These are phyloP conservation scores for Irpex sp. DNA, from an alignment of 1,284 basidiomycete species.

Conservation along the genomic window DNA sequence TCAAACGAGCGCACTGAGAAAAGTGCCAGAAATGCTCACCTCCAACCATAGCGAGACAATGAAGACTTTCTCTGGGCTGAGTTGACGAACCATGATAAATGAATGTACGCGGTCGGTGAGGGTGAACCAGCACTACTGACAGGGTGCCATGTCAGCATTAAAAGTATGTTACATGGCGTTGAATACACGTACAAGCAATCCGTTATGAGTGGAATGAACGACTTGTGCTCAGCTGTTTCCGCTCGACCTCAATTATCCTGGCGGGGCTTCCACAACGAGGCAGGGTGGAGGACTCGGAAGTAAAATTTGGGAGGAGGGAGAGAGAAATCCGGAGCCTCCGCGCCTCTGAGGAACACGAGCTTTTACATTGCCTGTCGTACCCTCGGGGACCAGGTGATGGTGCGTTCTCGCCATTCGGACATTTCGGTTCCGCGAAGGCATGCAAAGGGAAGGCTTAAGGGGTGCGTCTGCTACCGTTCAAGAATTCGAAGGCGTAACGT, in stretches of 20 bases:
- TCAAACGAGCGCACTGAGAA: neutral
- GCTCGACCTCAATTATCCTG: neutral
- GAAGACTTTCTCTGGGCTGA: conserved; percentile 13
- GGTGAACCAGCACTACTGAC: neutral
- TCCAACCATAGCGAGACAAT: conserved; percentile 15
- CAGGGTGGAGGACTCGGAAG: neutral
- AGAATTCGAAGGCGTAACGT: neutral
- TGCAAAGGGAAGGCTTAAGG: too few species aligned
- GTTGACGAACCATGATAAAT: conserved; percentile 10
- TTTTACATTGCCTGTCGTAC: neutral
- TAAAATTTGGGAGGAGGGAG: neutral
- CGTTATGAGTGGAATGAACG: neutral
- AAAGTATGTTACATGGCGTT: neutral
- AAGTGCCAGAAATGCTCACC: conserved; percentile 3
- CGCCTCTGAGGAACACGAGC: neutral
- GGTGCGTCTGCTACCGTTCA: too few species aligned
- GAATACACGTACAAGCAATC: neutral
- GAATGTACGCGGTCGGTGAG: conserved; percentile 2
- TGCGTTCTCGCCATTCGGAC: neutral
- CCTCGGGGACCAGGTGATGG: neutral
- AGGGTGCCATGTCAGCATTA: neutral
- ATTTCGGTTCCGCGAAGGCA: neutral
- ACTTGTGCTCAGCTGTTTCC: neutral
- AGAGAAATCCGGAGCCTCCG: neutral
- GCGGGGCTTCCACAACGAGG: neutral